Evolutionary conservation across 2,329 filamentous ascomycete genomes (phyloP).

Genomic region (Fusarium circinatum): DNA sequence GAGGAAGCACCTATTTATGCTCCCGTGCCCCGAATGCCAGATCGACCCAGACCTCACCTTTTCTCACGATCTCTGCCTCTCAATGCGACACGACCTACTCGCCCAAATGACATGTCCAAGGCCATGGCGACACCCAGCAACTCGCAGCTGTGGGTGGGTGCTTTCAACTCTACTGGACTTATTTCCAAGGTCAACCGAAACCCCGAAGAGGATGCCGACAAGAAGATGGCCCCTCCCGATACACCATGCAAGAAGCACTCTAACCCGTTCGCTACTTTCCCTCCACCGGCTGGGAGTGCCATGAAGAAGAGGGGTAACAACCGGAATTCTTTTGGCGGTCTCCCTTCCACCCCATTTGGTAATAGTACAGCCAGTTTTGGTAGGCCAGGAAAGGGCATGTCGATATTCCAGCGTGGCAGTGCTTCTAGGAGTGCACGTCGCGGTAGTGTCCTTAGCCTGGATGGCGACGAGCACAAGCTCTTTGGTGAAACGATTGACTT

Average conservation of each 20-base stretch:
- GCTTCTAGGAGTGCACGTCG: slow-evolving; percentile 57
- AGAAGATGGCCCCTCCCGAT: slow-evolving; percentile 82
- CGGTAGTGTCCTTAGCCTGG: slow-evolving; percentile 82
- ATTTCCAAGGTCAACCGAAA: slow-evolving; percentile 94
- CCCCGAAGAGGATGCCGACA: slow-evolving; percentile 71
- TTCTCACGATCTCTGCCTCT: slow-evolving; percentile 54
- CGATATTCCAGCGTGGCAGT: slow-evolving; percentile 71
- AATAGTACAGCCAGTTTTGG: slow-evolving; percentile 63
- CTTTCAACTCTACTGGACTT: slow-evolving; percentile 93
- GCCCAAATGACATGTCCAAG: slow-evolving; percentile 46
- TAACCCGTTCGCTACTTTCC: slow-evolving; percentile 74
- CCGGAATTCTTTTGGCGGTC: slow-evolving; percentile 76
- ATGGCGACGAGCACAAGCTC: slow-evolving; percentile 76
- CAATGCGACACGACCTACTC: slow-evolving; percentile 51
- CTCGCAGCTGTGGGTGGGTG: slow-evolving; percentile 73
- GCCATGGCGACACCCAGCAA: slow-evolving; percentile 59
- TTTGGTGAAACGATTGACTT: slow-evolving; percentile 48
- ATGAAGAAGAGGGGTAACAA: slow-evolving; percentile 71
- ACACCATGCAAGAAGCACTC: slow-evolving; percentile 93
- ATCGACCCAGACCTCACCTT: slow-evolving; percentile 45
- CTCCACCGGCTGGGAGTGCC: slow-evolving; percentile 66
- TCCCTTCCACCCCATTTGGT: slow-evolving; percentile 85
- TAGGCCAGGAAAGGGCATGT: slow-evolving; percentile 68
- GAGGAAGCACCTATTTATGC: slow-evolving; percentile 68
- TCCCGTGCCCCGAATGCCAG: slow-evolving; percentile 43